Evolutionary conservation across 345 rosid genomes (phyloP).

Genomic region (Dipteronia sinensis): DNA sequence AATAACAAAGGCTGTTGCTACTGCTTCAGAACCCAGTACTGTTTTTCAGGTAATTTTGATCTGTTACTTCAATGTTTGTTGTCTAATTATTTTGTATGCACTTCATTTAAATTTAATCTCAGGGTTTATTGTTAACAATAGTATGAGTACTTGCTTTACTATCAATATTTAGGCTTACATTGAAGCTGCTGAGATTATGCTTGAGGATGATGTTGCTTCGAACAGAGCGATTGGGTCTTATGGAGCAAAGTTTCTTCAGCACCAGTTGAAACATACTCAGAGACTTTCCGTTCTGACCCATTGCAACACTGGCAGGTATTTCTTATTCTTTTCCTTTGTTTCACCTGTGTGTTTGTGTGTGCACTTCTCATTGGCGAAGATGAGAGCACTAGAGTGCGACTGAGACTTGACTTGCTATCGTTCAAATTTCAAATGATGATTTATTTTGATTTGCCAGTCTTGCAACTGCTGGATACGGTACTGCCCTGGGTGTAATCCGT

Average conservation of each 20-base stretch:
- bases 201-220: conserved; percentile 85
- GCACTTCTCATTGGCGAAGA: not conserved
- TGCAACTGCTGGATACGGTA: conserved; percentile 98
- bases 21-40: conserved; percentile 37
- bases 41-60: conserved; percentile 57
- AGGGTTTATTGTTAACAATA: not conserved
- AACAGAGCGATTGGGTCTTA: conserved; percentile 82
- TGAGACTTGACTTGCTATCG: not conserved
- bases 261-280: conserved; percentile 41
- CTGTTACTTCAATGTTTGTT: not conserved
- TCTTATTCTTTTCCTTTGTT: conserved; percentile 4
- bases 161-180: conserved; percentile 54
- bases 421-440: not conserved
- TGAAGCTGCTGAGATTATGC: conserved; percentile 85
- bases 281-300: conserved; percentile 78
- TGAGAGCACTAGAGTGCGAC: not conserved
- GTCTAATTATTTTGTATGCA: not conserved
- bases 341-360: not conserved
- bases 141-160: conserved; percentile 8
- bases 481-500: conserved; percentile 92
- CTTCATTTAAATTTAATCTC: conserved; percentile 9
- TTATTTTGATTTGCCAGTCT: conserved; percentile 50
- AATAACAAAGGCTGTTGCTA: conserved; percentile 45
- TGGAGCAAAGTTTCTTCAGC: conserved; percentile 65
- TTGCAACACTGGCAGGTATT: conserved; percentile 96